Evolutionary conservation across 192 early-diverging fungal genomes (phyloP), one percentile per base, ranked within the genome.

Genomic region (Lunasporangiospora selenospora): DNA sequence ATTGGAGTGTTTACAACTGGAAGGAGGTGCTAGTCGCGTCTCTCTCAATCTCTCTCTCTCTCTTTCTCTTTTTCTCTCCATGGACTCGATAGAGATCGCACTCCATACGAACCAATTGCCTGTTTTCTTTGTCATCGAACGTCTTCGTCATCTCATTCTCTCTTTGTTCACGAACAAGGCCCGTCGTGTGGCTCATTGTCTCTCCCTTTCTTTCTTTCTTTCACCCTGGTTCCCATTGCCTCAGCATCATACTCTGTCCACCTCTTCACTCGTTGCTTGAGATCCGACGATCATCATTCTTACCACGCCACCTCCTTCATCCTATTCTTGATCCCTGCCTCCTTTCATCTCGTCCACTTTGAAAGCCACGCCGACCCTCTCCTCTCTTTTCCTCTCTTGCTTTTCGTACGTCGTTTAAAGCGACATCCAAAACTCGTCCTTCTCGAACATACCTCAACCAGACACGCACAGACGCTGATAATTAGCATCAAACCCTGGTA

Each of bases 141-240:
- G 3, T 48, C n/a, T n/a, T 49, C 19, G 19, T 33, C 23, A 33
- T 55, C 52, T 34, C 33, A 29, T 50, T 52, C 48, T 43, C 19
- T 37, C 33, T n/a, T 13, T 53, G n/a, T n/a, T n/a, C n/a, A n/a
- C n/a, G n/a, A n/a, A n/a, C n/a, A n/a, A n/a, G n/a, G n/a, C n/a
- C n/a, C n/a, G n/a, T n/a, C n/a, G n/a, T n/a, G n/a, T n/a, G n/a
- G n/a, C 44, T 21, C 29, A 36, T 39, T 29, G 19, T 66, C 23
- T 44, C 13, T 44, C 23, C 44, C 11, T 45, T 49, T 12, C 19
- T 58, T 9, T 33, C 47, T 50, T 18, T 50, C 26, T 21, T 31
- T 37, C 21, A 24, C 38, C 33, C 8, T 15, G 23, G 21, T 54
- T 23, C n/a, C n/a, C n/a, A n/a, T n/a, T n/a, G n/a, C n/a, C n/a